Evolutionary conservation across 495 filamentous ascomycete species (phyloP).

Genomic region (Hypoxylon lenormandii): DNA sequence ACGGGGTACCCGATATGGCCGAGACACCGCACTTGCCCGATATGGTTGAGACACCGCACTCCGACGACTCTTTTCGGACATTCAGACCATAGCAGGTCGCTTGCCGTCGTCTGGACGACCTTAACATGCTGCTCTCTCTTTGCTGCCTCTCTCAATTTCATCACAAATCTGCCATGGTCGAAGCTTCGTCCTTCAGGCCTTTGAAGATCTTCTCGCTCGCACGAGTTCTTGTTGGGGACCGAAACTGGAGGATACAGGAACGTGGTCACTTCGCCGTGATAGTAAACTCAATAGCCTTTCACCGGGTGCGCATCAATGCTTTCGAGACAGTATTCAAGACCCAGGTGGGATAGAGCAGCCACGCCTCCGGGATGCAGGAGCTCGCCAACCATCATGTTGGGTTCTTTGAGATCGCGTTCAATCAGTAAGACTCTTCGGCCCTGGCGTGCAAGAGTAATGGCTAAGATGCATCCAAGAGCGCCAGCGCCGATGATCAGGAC

Average conservation of each 20-base stretch:
- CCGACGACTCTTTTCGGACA: constrained; percentile 56
- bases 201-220: neutral
- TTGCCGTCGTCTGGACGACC: constrained; percentile 63
- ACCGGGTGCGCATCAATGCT: constrained; percentile 80
- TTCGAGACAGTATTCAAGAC: constrained; percentile 77
- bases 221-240: neutral
- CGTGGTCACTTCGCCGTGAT: constrained; percentile 73
- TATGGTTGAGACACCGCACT: constrained; percentile 30
- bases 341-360: constrained; percentile 74
- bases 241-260: constrained; percentile 69
- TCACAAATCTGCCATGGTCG: constrained; percentile 73
- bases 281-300: constrained; percentile 80
- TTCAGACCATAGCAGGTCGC: constrained; percentile 57
- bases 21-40: too few relatives aligned
- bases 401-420: constrained; percentile 79
- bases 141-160: constrained; percentile 65
- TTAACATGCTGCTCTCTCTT: constrained; percentile 56
- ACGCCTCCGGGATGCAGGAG: constrained; percentile 86
- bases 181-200: constrained; percentile 68
- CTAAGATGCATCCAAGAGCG: constrained; percentile 77
- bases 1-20: constrained; percentile 9
- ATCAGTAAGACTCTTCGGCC: constrained; percentile 82
- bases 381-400: constrained; percentile 90
- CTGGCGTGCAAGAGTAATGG: constrained; percentile 75
- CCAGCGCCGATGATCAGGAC: constrained; percentile 83